phyloP scores from a whole-genome alignment of 2,329 filamentous ascomycete species.

The Sporothrix sp. region DNA sequence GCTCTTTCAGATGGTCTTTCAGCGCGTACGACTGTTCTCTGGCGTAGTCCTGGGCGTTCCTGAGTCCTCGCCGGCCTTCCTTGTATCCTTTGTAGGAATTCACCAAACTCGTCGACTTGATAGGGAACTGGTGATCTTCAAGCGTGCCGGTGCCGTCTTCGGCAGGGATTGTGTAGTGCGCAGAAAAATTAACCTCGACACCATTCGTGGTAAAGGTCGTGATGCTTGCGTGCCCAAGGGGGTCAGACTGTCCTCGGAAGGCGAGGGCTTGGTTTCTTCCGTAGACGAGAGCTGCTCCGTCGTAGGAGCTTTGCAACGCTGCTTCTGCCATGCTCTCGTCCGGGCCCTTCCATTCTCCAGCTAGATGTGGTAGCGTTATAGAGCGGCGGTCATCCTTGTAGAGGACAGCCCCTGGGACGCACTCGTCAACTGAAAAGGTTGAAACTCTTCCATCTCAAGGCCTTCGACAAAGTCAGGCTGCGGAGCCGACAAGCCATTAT shows the following conservation, averaged over 20 bases:
- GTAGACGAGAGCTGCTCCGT: constrained; percentile 23
- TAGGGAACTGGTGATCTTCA: constrained; percentile 19
- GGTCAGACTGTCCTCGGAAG: constrained; percentile 16
- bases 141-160: neutral
- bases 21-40: constrained; percentile 11
- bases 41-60: constrained; percentile 11
- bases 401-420: constrained; percentile 17
- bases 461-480: constrained; percentile 24
- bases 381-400: constrained; percentile 16
- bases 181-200: constrained; percentile 19
- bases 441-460: constrained; percentile 14
- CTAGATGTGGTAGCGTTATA: constrained; percentile 22
- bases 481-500: constrained; percentile 21
- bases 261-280: constrained; percentile 21
- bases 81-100: constrained; percentile 1
- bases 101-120: constrained; percentile 13
- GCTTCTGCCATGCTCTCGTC: constrained; percentile 14
- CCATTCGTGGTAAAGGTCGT: constrained; percentile 23
- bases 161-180: constrained; percentile 20
- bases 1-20: constrained; percentile 9
- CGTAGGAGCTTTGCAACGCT: constrained; percentile 12
- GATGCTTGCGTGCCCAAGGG: constrained; percentile 18
- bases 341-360: constrained; percentile 21
- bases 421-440: constrained; percentile 10
- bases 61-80: constrained; percentile 1